Evolutionary conservation across 1,139 yeast genomes (phyloP), one percentile per base, ranked within the genome.

Genomic region (Candida freyschussii): DNA sequence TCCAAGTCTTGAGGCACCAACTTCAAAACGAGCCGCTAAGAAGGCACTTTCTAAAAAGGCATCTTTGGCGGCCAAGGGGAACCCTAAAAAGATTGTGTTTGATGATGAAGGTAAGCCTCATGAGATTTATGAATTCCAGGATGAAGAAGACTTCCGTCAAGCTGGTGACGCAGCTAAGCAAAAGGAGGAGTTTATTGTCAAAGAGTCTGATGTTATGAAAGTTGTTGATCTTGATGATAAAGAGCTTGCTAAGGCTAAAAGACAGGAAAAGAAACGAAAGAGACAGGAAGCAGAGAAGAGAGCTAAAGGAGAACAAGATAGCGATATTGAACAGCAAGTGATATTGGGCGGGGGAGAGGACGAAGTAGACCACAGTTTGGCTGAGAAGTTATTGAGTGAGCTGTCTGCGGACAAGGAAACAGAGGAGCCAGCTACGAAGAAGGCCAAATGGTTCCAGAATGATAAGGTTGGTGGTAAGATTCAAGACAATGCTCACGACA

Each of bases 21-120:
- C 78, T 0, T 89, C 97, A 3, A 91, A 84, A 54, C 72, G 98
- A 50, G 81, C 82, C n/a, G 78, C 77, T 29, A 91, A 86, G 67
- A 79, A 75, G 45, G 96, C 97, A 0, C 67, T 87, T 31, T 84
- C 96, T 8, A 87, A 82, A 63, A 91, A 89, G 56, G 76, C 78
- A 11, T 72, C 84, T n/a, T 54, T 77, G n/a, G 60, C 75, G 21
- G 60, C 70, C 15, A 73, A 72, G 40, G 83, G 87, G 7, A 74
- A 75, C 41, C 80, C 96, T 13, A 75, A 85, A 20, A 91, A 86
- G 57, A 60, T 91, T 48, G 70, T 74, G 36, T 91, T 91, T 56
- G 99, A 91, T 54, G 98, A 91, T 44, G 96, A 91, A 3, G 99
- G 99, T 25, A 67, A 69, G 7, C 79, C 97, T 0, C 97, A 89